A percentile compares a stretch with the other conserved stretches of the same genome.
Conservation (phyloP, 768 basidiomycete genomes). For the Tulasnella sp. region DNA sequence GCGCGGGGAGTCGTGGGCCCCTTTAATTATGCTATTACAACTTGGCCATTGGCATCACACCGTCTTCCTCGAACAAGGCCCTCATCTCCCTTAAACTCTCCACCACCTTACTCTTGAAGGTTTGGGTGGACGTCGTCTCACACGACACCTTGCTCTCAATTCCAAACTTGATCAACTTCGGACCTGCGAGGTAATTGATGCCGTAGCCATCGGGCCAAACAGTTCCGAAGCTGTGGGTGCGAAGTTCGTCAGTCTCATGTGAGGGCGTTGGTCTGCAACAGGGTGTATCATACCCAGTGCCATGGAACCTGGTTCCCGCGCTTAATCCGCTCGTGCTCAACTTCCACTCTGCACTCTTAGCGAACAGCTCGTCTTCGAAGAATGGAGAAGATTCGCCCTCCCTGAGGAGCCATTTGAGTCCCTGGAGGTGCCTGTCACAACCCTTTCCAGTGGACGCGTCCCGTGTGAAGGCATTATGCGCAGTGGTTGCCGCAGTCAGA, state of each 20-base stretch:
- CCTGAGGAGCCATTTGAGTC: constrained; percentile 54
- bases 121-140: constrained; percentile 54
- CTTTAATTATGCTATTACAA: no score
- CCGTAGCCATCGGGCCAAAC: constrained; percentile 82
- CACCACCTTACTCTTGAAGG: constrained; percentile 51
- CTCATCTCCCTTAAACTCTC: constrained; percentile 63
- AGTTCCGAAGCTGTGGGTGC: constrained; percentile 54
- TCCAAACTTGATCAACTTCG: constrained; percentile 76
- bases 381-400: constrained; percentile 48
- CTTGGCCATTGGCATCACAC: background rate
- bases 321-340: constrained; percentile 84
- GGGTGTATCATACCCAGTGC: constrained; percentile 54
- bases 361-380: constrained; percentile 71
- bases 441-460: constrained; percentile 74
- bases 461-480: constrained; percentile 61
- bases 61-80: constrained; percentile 37
- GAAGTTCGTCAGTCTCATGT: background rate
- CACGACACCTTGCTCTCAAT: constrained; percentile 80
- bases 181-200: constrained; percentile 80
- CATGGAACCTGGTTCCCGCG: constrained; percentile 74
- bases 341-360: constrained; percentile 70
- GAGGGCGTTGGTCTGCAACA: background rate
- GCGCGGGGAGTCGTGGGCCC: no score
- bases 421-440: constrained; percentile 86
- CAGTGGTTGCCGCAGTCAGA: constrained; percentile 56